Evolutionary conservation across 352 stramenopile species (phyloP).

Genomic region (Blastocystis sp.): DNA sequence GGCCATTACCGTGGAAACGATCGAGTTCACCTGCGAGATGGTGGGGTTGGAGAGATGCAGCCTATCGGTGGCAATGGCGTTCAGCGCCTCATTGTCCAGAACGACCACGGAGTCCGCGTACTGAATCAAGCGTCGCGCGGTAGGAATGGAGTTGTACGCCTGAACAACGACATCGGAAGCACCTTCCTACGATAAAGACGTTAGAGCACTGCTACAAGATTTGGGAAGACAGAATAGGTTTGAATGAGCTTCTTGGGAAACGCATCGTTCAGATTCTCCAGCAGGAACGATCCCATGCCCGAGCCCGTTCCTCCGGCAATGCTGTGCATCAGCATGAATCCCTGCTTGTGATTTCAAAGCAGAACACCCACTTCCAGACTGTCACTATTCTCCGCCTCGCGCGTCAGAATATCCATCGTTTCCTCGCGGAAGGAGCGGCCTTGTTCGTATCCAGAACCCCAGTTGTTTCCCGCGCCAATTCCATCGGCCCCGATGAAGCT

Average conservation of each 20-base stretch:
- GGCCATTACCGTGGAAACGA: slow-evolving; percentile 98
- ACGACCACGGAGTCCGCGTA: slow-evolving; percentile 98
- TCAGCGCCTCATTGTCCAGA: slow-evolving; percentile 97
- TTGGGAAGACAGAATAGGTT: slow-evolving; percentile 85
- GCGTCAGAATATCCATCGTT: slow-evolving; percentile 98
- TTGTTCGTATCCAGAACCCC: slow-evolving; percentile 85
- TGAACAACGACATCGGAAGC: slow-evolving; percentile 91
- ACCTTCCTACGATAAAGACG: not conserved
- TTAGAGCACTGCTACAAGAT: too few species aligned
- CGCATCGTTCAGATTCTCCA: slow-evolving; percentile 97
- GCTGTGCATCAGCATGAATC: slow-evolving; percentile 95
- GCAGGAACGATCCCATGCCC: slow-evolving; percentile 96
- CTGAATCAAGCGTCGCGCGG: slow-evolving; percentile 92
- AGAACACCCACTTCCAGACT: slow-evolving; percentile 77
- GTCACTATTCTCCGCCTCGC: slow-evolving; percentile 89
- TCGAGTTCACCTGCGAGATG: slow-evolving; percentile 79
- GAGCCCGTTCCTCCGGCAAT: slow-evolving; percentile 97
- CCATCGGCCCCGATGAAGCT: slow-evolving; percentile 80
- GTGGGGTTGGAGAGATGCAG: slow-evolving; percentile 86
- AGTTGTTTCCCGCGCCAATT: slow-evolving; percentile 87
- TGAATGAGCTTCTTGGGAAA: slow-evolving; percentile 99
- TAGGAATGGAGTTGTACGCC: slow-evolving; percentile 98
- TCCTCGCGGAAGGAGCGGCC: slow-evolving; percentile 89
- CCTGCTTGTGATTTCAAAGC: slow-evolving; percentile 68
- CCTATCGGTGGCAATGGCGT: slow-evolving; percentile 83